Percentiles rank a stretch among this genome's conserved stretches.
Evolutionary conservation across 306 rosid species (phyloP).

Genomic region (Cajanus cajan): DNA sequence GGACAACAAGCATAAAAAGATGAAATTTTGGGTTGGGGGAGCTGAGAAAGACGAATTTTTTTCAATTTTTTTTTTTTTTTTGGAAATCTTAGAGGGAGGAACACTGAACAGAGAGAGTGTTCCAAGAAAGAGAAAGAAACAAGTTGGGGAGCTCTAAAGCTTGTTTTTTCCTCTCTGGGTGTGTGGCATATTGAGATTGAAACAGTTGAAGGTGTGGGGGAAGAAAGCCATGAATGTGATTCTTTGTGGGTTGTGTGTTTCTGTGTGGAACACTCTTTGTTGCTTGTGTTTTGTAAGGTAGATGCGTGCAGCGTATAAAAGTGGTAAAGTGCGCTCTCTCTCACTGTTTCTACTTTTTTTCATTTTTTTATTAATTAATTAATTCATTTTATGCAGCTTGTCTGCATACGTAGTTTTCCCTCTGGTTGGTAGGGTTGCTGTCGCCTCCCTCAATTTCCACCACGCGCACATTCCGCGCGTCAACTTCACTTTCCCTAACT

Average conservation of each 20-base stretch:
- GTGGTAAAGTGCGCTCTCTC: slow-evolving; percentile 75
- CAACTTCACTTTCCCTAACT: not conserved
- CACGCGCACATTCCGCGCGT: slow-evolving; percentile 19
- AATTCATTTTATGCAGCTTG: slow-evolving; percentile 44
- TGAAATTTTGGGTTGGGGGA: not conserved
- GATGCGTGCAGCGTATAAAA: slow-evolving; percentile 97
- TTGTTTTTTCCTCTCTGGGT: not conserved
- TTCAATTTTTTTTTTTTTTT: not conserved
- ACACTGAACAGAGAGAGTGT: slow-evolving; percentile 26
- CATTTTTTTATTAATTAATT: not conserved
- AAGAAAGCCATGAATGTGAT: slow-evolving; percentile 40
- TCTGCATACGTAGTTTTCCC: slow-evolving; percentile 60
- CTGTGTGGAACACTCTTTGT: slow-evolving; percentile 34
- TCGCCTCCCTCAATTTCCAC: slow-evolving; percentile 24
- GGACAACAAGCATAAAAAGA: not conserved
- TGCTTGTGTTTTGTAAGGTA: slow-evolving; percentile 63
- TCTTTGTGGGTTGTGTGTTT: slow-evolving; percentile 13
- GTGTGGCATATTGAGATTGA: not conserved
- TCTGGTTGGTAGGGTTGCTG: slow-evolving; percentile 49
- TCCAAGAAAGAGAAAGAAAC: not conserved
- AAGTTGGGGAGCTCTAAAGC: slow-evolving; percentile 23
- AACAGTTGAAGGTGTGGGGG: slow-evolving; percentile 12
- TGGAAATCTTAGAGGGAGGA: slow-evolving; percentile 21
- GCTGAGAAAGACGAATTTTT: not conserved
- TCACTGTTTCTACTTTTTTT: slow-evolving; percentile 11